Conservation (phyloP, 2,329 filamentous ascomycete genomes). For the Dactylonectria macrodidyma region DNA sequence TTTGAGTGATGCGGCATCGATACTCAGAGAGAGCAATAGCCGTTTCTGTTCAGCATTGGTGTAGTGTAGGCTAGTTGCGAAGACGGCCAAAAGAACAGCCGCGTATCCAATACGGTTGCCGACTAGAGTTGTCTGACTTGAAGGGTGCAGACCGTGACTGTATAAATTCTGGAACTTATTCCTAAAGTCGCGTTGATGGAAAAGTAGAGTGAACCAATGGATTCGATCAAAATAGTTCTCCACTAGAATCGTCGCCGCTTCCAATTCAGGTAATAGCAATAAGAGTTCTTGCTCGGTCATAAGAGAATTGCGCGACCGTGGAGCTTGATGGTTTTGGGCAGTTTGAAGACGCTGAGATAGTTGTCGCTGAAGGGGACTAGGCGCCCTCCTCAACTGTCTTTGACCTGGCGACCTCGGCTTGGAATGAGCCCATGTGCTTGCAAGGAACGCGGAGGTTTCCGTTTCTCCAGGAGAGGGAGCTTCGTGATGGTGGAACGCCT, state of each 20-base stretch:
- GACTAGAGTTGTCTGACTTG: background rate
- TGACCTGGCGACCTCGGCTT: background rate
- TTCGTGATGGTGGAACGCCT: constrained; percentile 42
- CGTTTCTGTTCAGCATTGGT: constrained; percentile 5
- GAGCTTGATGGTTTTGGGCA: too few relatives aligned
- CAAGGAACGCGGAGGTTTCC: constrained; percentile 34
- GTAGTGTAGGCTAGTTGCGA: constrained; percentile 35
- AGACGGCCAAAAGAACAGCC: constrained; percentile 31
- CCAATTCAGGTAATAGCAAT: constrained; percentile 40
- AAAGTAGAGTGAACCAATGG: constrained; percentile 57
- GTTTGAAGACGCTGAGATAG: constrained; percentile 12
- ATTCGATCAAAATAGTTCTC: constrained; percentile 56
- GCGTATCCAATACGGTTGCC: constrained; percentile 24
- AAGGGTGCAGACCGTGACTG: background rate
- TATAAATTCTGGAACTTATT: constrained; percentile 30
- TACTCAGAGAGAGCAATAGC: too few relatives aligned
- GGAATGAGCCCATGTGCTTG: constrained; percentile 21
- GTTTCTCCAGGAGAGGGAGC: constrained; percentile 27
- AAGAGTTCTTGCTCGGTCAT: constrained; percentile 12
- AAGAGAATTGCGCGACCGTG: too few relatives aligned
- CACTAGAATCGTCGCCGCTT: constrained; percentile 47
- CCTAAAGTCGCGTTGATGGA: constrained; percentile 53
- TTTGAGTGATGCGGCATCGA: background rate
- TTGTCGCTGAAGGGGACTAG: background rate
- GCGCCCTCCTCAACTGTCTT: background rate